Evolutionary conservation across 2,329 filamentous ascomycete genomes (phyloP), one percentile per base, ranked within the genome.

Genomic region (Fonsecaea erecta): DNA sequence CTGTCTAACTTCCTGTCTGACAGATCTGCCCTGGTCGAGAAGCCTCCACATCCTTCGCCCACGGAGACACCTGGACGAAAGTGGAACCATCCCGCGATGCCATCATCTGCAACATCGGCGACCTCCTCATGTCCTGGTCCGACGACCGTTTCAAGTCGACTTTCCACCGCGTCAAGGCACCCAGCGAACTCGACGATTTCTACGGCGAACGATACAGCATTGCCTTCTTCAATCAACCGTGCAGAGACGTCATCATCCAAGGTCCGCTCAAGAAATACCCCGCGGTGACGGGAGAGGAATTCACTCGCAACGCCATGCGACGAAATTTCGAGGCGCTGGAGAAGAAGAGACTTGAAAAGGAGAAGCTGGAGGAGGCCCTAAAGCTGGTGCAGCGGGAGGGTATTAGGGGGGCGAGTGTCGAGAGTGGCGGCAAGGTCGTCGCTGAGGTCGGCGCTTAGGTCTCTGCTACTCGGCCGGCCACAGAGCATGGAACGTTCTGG

Each of bases 71-170:
- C 0, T 90, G 87, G 87, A 89, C 86, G 9, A 85, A 85, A 64
- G 81, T 90, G n/a, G 82, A 85, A 66, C 51, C 65, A 40, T 35
- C 77, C 78, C 0, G 84, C 82, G 0, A 82, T 83, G 66, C 63
- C 35, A 85, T 87, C 62, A 83, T 90, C 8, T 89, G 86, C 75
- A 89, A 88, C 70, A 86, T 89, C 66, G 87, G 87, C 3, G 87
- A 90, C 72, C 77, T 89, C 61, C 78, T 90, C 16, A 83, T 65
- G 63, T 68, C 66, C n/a, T 65, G 66, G 66, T 85, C 82, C 30
- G 87, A 89, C 72, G 88, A 89, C 74, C 82, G 86, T 21, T 88
- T 89, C 78, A 89, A 89, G 76, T 86, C 83, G 46, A 88, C 86
- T 0, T 86, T 88, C 60, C 87, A 89, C 75, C 82, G 86, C 2